Percentiles rank a stretch among this genome's conserved stretches.
Evolutionary conservation across 78 protist species (phyloP).

Genomic region (Dictyostelium capitatum): DNA sequence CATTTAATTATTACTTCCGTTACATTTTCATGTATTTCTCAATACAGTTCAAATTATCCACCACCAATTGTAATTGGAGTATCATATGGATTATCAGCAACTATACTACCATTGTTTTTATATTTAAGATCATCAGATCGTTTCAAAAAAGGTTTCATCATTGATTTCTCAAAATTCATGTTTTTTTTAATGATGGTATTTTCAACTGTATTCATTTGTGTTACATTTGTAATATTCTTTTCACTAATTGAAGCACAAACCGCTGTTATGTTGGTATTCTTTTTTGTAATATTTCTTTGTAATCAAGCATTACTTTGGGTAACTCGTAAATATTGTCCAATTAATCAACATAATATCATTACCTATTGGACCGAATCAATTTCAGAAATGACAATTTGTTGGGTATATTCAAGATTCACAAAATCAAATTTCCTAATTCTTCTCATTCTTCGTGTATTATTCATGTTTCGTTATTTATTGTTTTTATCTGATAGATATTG

Average conservation of each 20-base stretch:
- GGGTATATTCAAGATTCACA: background rate
- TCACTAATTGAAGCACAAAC: background rate
- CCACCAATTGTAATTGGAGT: conserved; percentile 6
- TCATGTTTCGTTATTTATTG: conserved; percentile 17
- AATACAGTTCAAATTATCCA: conserved; percentile 13
- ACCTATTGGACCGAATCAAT: conserved; percentile 66
- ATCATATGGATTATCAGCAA: background rate
- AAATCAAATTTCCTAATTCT: conserved; percentile 20
- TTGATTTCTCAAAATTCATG: background rate
- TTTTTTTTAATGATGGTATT: background rate
- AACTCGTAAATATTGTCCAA: conserved; percentile 16
- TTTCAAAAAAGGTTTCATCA: background rate
- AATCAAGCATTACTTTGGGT: conserved; percentile 25
- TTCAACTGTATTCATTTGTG: background rate
- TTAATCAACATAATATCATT: conserved; percentile 42
- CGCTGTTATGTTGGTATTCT: conserved; percentile 1
- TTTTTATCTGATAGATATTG: conserved; percentile 55
- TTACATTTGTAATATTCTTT: conserved; percentile 32
- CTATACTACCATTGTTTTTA: background rate
- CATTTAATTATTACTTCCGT: background rate
- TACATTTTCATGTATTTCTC: conserved; percentile 27
- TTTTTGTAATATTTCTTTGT: background rate
- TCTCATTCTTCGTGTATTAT: background rate
- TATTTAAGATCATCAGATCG: conserved; percentile 31
- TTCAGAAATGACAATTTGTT: conserved; percentile 30